Base-by-base conservation (phyloP, 345 rosid genomes). In the Aurinia saxatilis region DNA sequence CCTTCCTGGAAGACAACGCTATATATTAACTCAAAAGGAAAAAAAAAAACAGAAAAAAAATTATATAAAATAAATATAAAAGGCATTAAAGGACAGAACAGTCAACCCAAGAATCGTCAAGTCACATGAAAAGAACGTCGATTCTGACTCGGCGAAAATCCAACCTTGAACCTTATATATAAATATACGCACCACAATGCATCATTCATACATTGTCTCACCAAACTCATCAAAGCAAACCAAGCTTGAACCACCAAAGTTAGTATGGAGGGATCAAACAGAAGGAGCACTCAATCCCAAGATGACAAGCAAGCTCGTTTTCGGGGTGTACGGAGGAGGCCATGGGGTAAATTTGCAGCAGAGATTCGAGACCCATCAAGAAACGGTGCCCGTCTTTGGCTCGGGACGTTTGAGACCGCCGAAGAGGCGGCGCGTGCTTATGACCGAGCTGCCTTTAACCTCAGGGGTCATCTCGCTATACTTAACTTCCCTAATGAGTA, bases 301-400 rank as follows among this genome's bases (percentile, higher is more conserved):
- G 75, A 71, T 31, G 75, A 71, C 61, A 51, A 49, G 29, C 66
- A 71, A 49, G 71, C 72, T 30, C 75, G 81, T 21, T 84, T 75
- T 29, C 76, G 85, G 50, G 90, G 93, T 0, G 90, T 83, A 3
- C 60, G 96, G 45, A 61, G 79, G 70, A 74, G 96, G 25, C 96
- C 95, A 0, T 91, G 96, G 96, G 96, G 96, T 0, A 87, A 87
- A 56, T 87, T 57, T 42, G 96, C 95, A n/a, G 91, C 90, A 1
- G 95, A 91, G 81, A 91, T 91, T 63, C 84, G 91, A 7, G 96
- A 91, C 67, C 87, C 98, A 0, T 65, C 74, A 6, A 73, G 79
- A 50, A 84, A 59, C 1, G 93, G 95, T 39, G 84, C 77, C 0
- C 81, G 93, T n/a, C 11, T 87, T 61, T 91, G 96, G 98, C 84